Base-by-base conservation (phyloP, 139 green algal genomes). In the Zygnema circumcarinatum region DNA sequence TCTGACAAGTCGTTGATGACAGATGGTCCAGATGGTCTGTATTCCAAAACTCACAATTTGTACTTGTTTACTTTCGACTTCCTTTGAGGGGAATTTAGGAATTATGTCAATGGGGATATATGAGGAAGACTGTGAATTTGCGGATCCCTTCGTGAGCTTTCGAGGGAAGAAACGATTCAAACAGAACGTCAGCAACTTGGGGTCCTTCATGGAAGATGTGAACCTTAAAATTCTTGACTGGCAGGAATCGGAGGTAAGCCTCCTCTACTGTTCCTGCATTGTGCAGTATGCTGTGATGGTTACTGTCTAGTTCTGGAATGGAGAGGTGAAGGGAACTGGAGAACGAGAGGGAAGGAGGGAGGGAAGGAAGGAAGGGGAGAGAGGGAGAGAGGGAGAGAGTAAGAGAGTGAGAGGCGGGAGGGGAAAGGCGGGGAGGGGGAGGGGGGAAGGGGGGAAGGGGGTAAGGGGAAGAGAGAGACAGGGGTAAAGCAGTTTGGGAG, bases 111-210 rank as follows among this genome's bases (percentile, higher is more conserved):
- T 88, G 79, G 47, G 80, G 1, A 81, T 93, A 21, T 95, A 95
- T 82, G 92, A 89, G 1, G 42, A 74, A 0, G 74, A 96, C 29
- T 97, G 94, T 92, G 79, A 91, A 25, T 96, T 96, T 84, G 93
- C 92, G 1, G 94, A 96, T 68, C 89, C 92, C 0, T 95, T 95
- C 83, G 93, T 92, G n/a, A 86, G 74, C 42, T 93, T 93, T 74
- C 83, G 56, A 35, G 90, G 90, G 22, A 38, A 85, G 21, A 53
- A 91, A 36, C 79, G 90, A 3, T 98, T 98, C 92, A 95, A 97
- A 83, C 91, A 94, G 40, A 98, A 98, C 56, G 95, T 98, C 2
- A 74, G 85, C 76, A 98, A 98, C 85, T 89, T 98, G 21, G 95
- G 95, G 1, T 88, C 89, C 3, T 89, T 96, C 33, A 92, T 97